A percentile compares a stretch with the other conserved stretches of the same genome.
phyloP scores from a whole-genome alignment of 2,329 filamentous ascomycete genomes.

The Colletotrichum lini region DNA sequence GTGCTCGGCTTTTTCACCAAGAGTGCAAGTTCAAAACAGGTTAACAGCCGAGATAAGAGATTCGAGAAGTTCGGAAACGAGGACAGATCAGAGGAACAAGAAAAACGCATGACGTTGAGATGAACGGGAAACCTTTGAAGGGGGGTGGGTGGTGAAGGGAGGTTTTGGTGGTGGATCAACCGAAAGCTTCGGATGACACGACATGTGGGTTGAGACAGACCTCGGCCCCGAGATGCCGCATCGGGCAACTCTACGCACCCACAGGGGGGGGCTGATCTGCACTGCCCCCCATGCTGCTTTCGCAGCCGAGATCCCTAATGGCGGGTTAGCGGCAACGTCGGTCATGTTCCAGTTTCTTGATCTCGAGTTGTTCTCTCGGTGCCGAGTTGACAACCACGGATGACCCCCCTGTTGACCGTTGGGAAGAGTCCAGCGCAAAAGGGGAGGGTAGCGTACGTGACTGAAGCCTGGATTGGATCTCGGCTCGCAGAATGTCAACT shows the following conservation, averaged over 20 bases:
- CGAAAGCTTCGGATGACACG: neutral
- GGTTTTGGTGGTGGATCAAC: slow-evolving; percentile 11
- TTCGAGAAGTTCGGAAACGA: neutral
- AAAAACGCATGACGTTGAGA: neutral
- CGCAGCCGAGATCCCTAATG: neutral
- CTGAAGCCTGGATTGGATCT: neutral
- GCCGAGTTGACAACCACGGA: neutral
- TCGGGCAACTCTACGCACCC: slow-evolving; percentile 8
- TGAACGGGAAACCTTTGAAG: slow-evolving; percentile 3
- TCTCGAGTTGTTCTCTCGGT: neutral
- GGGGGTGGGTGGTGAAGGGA: neutral
- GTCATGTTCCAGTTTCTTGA: too few species aligned
- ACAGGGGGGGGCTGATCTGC: neutral
- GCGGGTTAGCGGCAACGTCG: neutral
- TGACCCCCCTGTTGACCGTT: too few species aligned
- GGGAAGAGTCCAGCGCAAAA: too few species aligned
- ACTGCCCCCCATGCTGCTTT: neutral
- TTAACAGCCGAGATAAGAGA: neutral
- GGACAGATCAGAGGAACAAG: neutral
- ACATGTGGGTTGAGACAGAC: neutral
- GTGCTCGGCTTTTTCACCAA: neutral
- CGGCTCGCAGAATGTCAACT: neutral
- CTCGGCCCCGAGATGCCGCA: slow-evolving; percentile 31
- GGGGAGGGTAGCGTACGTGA: neutral
- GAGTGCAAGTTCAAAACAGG: neutral